Percentiles rank a stretch among this genome's conserved stretches.
Evolutionary conservation across 805 yeast genomes (phyloP).

Genomic region (fission yeast (Schizosaccharomyces pombe)): DNA sequence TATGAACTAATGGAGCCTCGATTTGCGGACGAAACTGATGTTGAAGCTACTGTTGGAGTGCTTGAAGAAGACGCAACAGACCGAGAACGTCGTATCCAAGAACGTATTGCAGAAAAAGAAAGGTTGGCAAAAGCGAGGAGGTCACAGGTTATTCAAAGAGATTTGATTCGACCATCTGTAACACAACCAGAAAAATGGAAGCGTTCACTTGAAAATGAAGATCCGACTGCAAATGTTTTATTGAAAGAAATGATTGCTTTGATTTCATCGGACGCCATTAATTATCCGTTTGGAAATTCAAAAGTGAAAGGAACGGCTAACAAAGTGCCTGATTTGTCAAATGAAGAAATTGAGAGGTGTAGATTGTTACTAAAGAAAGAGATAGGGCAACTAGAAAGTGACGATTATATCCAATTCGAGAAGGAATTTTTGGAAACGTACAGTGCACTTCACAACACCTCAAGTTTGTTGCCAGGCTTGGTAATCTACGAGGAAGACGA

Average conservation of each 20-base stretch:
- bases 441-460: neutral
- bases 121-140: constrained; percentile 17
- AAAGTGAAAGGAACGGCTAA: neutral
- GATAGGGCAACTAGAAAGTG: neutral
- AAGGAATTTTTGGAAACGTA: neutral
- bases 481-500: neutral
- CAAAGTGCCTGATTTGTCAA: neutral
- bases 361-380: neutral
- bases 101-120: constrained; percentile 9
- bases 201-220: constrained; percentile 1
- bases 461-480: neutral
- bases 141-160: constrained; percentile 26
- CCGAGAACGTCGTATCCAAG: constrained; percentile 12
- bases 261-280: neutral
- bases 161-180: constrained; percentile 16
- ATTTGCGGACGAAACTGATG: constrained; percentile 13
- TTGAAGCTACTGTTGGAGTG: constrained; percentile 7
- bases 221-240: neutral
- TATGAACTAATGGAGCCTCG: constrained; percentile 18
- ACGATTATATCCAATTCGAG: neutral
- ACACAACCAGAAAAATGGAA: constrained; percentile 6
- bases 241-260: neutral
- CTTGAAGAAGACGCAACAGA: constrained; percentile 14
- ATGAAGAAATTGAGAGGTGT: neutral
- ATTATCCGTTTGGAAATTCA: neutral